Conservation (phyloP, 192 early-diverging fungal species). For the Coemansia asiatica region DNA sequence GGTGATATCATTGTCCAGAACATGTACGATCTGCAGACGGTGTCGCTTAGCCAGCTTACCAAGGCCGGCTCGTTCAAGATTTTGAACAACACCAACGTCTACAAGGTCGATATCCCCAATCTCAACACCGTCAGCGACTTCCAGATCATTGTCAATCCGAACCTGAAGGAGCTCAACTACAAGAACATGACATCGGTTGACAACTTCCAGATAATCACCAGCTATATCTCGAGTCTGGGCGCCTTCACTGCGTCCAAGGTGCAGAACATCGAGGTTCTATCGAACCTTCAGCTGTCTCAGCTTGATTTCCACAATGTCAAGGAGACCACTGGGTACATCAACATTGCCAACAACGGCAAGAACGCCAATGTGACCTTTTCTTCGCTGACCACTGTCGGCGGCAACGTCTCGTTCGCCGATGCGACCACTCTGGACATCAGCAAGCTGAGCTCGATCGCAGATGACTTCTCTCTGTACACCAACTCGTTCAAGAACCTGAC, state of each 20-base stretch:
- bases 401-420: constrained; percentile 63
- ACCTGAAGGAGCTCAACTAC: constrained; percentile 47
- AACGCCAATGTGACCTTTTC: constrained; percentile 49
- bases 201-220: constrained; percentile 57
- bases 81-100: constrained; percentile 60
- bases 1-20: constrained; percentile 57
- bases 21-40: constrained; percentile 53
- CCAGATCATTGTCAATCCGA: constrained; percentile 57
- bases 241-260: constrained; percentile 41
- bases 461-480: constrained; percentile 62
- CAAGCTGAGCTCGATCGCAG: constrained; percentile 48
- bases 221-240: constrained; percentile 45
- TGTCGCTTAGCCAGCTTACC: constrained; percentile 49
- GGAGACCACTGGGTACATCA: constrained; percentile 51
- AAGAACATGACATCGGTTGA: constrained; percentile 49
- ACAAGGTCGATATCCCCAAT: constrained; percentile 40
- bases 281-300: constrained; percentile 56
- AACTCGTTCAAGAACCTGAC: constrained; percentile 59
- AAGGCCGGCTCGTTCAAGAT: constrained; percentile 47
- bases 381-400: constrained; percentile 54
- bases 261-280: constrained; percentile 57
- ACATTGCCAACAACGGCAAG: constrained; percentile 61
- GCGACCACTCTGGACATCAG: constrained; percentile 48
- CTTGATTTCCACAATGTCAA: constrained; percentile 57
- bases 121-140: constrained; percentile 51